Evolutionary conservation across 495 filamentous ascomycete genomes (phyloP), one percentile per base, ranked within the genome.

Genomic region (Penicillium ochrochloron): DNA sequence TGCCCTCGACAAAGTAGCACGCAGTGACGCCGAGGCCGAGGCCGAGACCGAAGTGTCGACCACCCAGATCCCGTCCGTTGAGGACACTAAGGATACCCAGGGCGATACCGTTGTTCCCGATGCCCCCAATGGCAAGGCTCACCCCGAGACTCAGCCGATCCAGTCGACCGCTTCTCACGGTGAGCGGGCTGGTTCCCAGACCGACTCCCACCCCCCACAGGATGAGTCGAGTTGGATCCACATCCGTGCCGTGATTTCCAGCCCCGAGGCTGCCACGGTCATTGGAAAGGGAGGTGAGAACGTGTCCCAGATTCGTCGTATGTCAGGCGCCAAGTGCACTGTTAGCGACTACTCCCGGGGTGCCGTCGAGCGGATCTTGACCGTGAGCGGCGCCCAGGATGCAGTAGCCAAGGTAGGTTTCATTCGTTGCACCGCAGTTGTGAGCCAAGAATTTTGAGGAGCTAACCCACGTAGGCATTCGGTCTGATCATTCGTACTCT

Each of bases 251-350:
- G 90, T 97, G 68, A 98, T 99, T 67, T 94, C 94, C 37, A 98
- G 93, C 76, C 92, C 91, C 48, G 95, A 99, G 78, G 95, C 95
- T 67, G 95, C 95, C 29, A 99, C 95, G 58, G 91, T 97, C 58
- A 99, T 99, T 81, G 95, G 95, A 63, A 99, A 97, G 82, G 94
- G 93, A 70, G 95, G 95, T 72, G 95, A 99, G 81, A 99, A 99
- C 74, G 95, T 99, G 60, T 94, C 93, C 63, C 89, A 93, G 75
- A 97, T 98, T 67, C 88, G 95, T 62, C 90, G 89, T 72, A 82
- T 93, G 81, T 96, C 96, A 11, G 91, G 90, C 68, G 95, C 95
- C 66, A 98, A 97, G 80, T 98, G 95, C 81, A 98, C 96, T 35
- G 93, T 99, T 66, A 97, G 93, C 81, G 95, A 99, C 75, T 99